Percentiles rank a stretch among this genome's conserved stretches.
These are phyloP conservation scores for Juncus inflexus DNA, from an alignment of 176 grass and related monocot species.

Conservation along the genomic window DNA sequence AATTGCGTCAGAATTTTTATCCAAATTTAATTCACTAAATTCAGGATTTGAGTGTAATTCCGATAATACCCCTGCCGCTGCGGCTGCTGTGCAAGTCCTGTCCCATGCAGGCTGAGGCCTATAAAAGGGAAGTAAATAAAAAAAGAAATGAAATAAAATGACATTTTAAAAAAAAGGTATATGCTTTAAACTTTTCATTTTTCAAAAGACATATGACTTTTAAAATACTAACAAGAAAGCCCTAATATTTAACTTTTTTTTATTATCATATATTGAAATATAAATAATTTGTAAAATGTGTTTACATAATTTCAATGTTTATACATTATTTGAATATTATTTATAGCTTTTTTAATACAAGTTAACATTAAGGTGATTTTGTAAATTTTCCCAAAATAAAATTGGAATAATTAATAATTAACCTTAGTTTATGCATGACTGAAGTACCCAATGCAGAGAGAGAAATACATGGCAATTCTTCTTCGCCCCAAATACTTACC, in stretches of 20 bases:
- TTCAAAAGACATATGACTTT: background rate
- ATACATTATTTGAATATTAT: too few relatives aligned
- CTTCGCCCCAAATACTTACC: slow-evolving; percentile 49
- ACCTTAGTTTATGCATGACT: slow-evolving; percentile 91
- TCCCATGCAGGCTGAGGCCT: slow-evolving; percentile 93
- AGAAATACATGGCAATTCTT: slow-evolving; percentile 72
- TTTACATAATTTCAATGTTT: too few relatives aligned
- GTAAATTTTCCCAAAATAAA: background rate
- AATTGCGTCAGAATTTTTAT: slow-evolving; percentile 63
- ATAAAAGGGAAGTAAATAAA: slow-evolving; percentile 17
- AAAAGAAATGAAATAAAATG: background rate
- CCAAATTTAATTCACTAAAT: slow-evolving; percentile 41
- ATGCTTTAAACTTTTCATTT: background rate
- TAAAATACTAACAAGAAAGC: too few relatives aligned
- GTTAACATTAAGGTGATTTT: too few relatives aligned
- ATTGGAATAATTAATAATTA: background rate
- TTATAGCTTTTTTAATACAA: too few relatives aligned
- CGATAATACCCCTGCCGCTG: slow-evolving; percentile 67
- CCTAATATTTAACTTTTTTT: too few relatives aligned
- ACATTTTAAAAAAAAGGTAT: background rate
- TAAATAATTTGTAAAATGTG: too few relatives aligned
- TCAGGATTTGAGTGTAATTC: slow-evolving; percentile 52
- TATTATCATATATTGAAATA: too few relatives aligned
- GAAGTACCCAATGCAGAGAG: slow-evolving; percentile 65
- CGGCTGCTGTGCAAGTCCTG: slow-evolving; percentile 75